Conservation (phyloP, 805 yeast species). For the Tetrapisispora namnaoensis region DNA sequence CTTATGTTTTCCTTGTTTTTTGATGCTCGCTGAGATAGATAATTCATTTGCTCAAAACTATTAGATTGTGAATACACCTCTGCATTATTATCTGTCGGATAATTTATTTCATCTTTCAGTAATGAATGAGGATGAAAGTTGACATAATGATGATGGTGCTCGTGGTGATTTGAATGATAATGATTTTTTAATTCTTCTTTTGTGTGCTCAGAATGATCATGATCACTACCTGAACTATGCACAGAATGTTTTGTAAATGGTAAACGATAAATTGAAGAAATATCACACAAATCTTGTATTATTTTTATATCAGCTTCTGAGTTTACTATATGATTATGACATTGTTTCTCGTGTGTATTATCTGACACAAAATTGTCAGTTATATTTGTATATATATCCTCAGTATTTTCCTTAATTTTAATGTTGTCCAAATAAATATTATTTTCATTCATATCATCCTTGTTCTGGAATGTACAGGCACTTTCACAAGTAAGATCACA, state of each 20-base stretch:
- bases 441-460: not conserved
- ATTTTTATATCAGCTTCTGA: constrained; percentile 23
- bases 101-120: not conserved
- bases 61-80: not conserved
- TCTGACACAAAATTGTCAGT: not conserved
- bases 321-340: constrained; percentile 17
- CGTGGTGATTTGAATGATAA: constrained; percentile 10
- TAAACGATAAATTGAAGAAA: constrained; percentile 27
- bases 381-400: not conserved
- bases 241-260: constrained; percentile 27
- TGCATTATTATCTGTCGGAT: not conserved
- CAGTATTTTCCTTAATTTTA: not conserved
- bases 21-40: not conserved
- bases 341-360: not conserved
- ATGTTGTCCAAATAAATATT: not conserved
- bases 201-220: not conserved
- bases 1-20: constrained; percentile 1
- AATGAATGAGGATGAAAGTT: constrained; percentile 7
- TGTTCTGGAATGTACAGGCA: constrained; percentile 2
- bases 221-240: constrained; percentile 6
- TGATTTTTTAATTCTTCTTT: constrained; percentile 8
- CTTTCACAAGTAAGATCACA: constrained; percentile 25
- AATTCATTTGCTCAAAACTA: not conserved
- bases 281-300: constrained; percentile 26
- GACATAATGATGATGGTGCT: constrained; percentile 7